Evolutionary conservation across 1,139 yeast genomes (phyloP), one percentile per base, ranked within the genome.

Genomic region (Spathaspora sp.): DNA sequence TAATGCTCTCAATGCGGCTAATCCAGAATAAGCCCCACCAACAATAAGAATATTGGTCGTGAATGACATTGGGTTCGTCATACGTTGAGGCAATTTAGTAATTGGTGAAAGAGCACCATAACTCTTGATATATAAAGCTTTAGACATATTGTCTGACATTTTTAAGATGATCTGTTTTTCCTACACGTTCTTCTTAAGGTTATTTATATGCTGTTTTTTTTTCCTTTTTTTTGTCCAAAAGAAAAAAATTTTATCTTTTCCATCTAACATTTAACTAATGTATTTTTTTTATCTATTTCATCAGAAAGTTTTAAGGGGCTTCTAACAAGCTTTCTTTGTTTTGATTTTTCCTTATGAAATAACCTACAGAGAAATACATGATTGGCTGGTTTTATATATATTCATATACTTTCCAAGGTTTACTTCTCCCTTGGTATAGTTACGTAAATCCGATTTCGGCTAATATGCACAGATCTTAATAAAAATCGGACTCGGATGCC

Each of bases 1-100:
- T 44, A 77, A 60, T 17, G 72, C 63, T 39, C 67, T 66, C 8
- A 75, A 51, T 0, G 79, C 71, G 1, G 78, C 62, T 29, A 76
- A 57, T 0, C 82, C 83, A n/a, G 76, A 74, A 53, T 69, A 78
- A 0, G 82, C 72, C 1, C 81, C 82, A 4, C 83, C 83, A n/a
- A 77, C 72, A 4, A 77, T 65, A 37, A 78, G 63, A 7, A 78
- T 65, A 46, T 72, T 72, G 39, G 69, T 64, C 25, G 50, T 51
- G 40, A 57, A 51, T 8, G 58, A 45, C 7, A 43, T 39, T 2
- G 56, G 45, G 5, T 20, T 43, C 20, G 26, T 37, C 2, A 38
- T 16, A 15, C 20, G 29, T 37, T 25, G 41, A n/a, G 49, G 48
- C 17, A 52, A 43, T 16, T 34, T 33, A 8, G 51, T 46, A 31